Percentiles rank a stretch among this genome's conserved stretches.
These are phyloP conservation scores for Boletus patriciae DNA, from an alignment of 768 basidiomycete genomes.

Conservation along the genomic window DNA sequence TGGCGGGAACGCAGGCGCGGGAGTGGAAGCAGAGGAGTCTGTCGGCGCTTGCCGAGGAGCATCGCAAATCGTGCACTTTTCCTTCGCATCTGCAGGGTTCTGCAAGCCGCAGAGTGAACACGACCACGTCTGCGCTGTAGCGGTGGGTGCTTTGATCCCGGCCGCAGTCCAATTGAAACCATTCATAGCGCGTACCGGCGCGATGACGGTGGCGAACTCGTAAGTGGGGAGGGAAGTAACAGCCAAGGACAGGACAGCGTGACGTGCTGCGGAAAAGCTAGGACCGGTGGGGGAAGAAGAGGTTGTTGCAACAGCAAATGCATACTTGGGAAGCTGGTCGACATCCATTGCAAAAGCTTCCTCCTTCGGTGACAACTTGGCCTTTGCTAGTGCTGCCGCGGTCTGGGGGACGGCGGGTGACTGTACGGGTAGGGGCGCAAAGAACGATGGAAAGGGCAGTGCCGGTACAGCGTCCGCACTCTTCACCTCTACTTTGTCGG, in stretches of 20 bases:
- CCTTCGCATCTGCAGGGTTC: constrained; percentile 38
- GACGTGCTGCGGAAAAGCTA: constrained; percentile 25
- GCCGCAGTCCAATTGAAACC: constrained; percentile 65
- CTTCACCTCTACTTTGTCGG: constrained; percentile 45
- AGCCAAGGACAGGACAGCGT: constrained; percentile 42
- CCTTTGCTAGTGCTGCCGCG: constrained; percentile 13
- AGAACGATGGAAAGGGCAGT: constrained; percentile 14
- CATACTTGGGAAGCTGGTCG: constrained; percentile 37
- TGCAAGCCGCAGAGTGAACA: constrained; percentile 52
- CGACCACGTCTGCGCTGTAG: constrained; percentile 44
- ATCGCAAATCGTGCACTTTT: constrained; percentile 50
- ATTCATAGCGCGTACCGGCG: constrained; percentile 27
- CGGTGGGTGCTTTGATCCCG: constrained; percentile 49
- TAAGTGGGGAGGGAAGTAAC: constrained; percentile 47
- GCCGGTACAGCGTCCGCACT: constrained; percentile 9
- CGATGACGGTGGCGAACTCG: constrained; percentile 30
- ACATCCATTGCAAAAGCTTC: constrained; percentile 30
- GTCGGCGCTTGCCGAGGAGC: constrained; percentile 31
- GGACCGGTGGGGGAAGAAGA: constrained; percentile 20
- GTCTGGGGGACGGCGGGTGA: not conserved
- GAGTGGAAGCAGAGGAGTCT: constrained; percentile 14
- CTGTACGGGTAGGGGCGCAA: constrained; percentile 31
- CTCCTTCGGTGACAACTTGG: constrained; percentile 29
- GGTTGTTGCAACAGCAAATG: constrained; percentile 22
- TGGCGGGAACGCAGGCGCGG: not conserved